Evolutionary conservation across 768 basidiomycete species (phyloP), one percentile per base, ranked within the genome.

Genomic region (Serendipita sp.): DNA sequence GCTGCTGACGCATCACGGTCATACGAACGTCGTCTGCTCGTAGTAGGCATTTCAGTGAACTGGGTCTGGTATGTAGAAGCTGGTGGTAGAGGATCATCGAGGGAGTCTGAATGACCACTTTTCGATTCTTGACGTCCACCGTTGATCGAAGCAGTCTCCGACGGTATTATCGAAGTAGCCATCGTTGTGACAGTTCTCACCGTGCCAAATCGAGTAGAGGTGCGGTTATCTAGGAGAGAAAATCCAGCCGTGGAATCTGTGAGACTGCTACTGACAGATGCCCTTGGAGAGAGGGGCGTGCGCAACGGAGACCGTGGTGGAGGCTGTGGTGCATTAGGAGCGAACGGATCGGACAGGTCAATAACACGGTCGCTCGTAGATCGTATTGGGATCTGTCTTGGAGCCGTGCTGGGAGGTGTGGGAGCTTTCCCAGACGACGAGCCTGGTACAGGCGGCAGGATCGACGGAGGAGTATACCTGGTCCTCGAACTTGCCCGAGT

Each of bases 161-260:
- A 75, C 0, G 72, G 71, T 15, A 71, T 72, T 44, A 80, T 73
- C 44, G 86, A 88, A 18, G 89, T 91, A 66, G 85, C 78, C 68
- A 90, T 89, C 35, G 90, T 91, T 36, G 84, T 89, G 66, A 85
- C 77, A n/a, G 89, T 90, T 70, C 87, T 79, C 67, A 91, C 83
- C 10, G 89, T 91, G 46, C 84, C 87, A 73, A 83, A 91, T 71
- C 67, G 44, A 48, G 82, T 85, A 70, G 81, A 84, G 4, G 60
- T 44, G 2, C 63, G 65, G 32, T 64, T 46, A 52, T 65, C 51
- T 41, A 76, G 47, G 74, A 76, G 65, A 67, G 68, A 63, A 63
- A 68, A 63, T 51, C 73, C 74, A 41, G 77, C 76, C 60, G 74
- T 76, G 63, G 74, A 63, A 44, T 63, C 63, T 23, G 63, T 63